These are phyloP conservation scores for Brassica napus DNA, from an alignment of 345 rosid species.

Conservation along the genomic window Da-Ae NC_063438.1:24890501-24891000, in stretches of 20 bases:
- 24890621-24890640: too few species aligned
- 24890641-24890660: too few species aligned
- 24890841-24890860: background rate
- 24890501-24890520: too few species aligned
- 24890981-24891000: constrained; percentile 5
- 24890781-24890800: background rate
- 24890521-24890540: too few species aligned
- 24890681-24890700: constrained; percentile 14
- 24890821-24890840: background rate
- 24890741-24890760: background rate
- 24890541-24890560: too few species aligned
- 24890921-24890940: background rate
- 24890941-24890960: background rate
- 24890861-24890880: background rate
- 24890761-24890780: background rate
- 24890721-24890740: constrained; percentile 1
- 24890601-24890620: too few species aligned
- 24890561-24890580: too few species aligned
- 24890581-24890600: too few species aligned
- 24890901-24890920: background rate
- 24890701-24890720: constrained; percentile 19
- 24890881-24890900: constrained; percentile 13
- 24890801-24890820: background rate
- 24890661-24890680: constrained; percentile 7
- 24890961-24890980: background rate